These are phyloP conservation scores for Penicillium rolfsii DNA, from an alignment of 2,329 filamentous ascomycete genomes.

Conservation along the genomic window DNA sequence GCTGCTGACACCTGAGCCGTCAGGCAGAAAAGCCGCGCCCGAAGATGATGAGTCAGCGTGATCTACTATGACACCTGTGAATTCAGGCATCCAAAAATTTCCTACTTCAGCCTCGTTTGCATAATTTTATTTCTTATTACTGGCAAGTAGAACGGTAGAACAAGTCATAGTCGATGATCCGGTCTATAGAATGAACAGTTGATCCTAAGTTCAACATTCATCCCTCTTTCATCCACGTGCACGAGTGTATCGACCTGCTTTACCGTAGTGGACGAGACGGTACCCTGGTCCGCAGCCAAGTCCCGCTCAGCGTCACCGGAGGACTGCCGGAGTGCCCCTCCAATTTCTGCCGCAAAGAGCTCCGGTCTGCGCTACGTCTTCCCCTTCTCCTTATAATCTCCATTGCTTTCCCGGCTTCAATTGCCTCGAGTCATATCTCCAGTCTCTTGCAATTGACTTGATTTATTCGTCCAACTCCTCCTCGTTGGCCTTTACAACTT, in stretches of 20 bases:
- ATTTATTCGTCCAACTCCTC: background rate
- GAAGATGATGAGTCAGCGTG: constrained; percentile 20
- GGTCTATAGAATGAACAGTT: background rate
- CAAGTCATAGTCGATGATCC: background rate
- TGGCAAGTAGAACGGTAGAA: background rate
- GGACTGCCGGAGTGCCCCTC: constrained; percentile 25
- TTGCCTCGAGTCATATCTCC: constrained; percentile 10
- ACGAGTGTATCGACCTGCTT: background rate
- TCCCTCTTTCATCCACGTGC: constrained; percentile 7
- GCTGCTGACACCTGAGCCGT: constrained; percentile 35
- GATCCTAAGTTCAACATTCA: background rate
- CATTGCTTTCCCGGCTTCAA: constrained; percentile 13
- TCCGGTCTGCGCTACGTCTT: constrained; percentile 18
- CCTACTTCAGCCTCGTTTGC: background rate
- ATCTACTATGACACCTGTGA: constrained; percentile 7
- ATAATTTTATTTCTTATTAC: background rate
- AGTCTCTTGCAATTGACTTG: constrained; percentile 17
- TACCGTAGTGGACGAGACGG: background rate
- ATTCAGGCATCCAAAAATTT: constrained; percentile 7
- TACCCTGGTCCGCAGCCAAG: constrained; percentile 10
- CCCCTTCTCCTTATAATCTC: constrained; percentile 2
- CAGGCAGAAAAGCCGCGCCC: constrained; percentile 16
- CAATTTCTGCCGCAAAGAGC: constrained; percentile 29
- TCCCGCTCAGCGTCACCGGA: constrained; percentile 11
- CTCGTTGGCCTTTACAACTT: background rate